phyloP scores from a whole-genome alignment of 768 basidiomycete species.

The Russula compacta region DNA sequence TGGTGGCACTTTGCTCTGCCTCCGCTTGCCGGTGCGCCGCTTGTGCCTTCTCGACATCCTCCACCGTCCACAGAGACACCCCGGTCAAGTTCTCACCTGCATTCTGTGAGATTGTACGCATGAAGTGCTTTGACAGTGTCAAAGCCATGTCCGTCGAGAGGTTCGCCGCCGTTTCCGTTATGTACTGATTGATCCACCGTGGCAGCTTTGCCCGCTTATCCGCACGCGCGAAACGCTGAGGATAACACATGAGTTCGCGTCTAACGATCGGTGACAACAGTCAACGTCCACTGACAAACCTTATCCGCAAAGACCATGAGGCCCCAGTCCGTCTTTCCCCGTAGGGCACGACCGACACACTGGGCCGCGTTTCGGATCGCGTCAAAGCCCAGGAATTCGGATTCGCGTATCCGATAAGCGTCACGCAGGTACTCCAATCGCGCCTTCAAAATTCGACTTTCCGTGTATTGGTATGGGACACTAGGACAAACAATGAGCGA shows the following conservation, averaged over 20 bases:
- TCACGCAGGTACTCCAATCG: slow-evolving; percentile 97
- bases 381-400: slow-evolving; percentile 97
- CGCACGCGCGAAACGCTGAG: slow-evolving; percentile 80
- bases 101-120: slow-evolving; percentile 98
- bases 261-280: neutral
- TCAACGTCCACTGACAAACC: slow-evolving; percentile 40
- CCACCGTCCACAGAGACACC: slow-evolving; percentile 88
- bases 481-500: slow-evolving; percentile 30
- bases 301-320: slow-evolving; percentile 99
- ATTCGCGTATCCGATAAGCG: slow-evolving; percentile 95
- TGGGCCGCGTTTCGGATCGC: slow-evolving; percentile 99
- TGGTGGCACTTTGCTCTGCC: slow-evolving; percentile 38
- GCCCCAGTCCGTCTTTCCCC: slow-evolving; percentile 99
- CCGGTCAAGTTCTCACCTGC: slow-evolving; percentile 95
- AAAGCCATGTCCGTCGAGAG: slow-evolving; percentile 97
- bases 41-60: slow-evolving; percentile 83
- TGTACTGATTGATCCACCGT: slow-evolving; percentile 98
- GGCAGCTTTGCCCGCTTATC: slow-evolving; percentile 95
- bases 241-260: neutral
- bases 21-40: slow-evolving; percentile 65
- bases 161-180: slow-evolving; percentile 96
- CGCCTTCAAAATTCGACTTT: slow-evolving; percentile 94
- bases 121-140: slow-evolving; percentile 89
- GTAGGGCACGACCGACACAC: slow-evolving; percentile 93
- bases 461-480: slow-evolving; percentile 96